These are phyloP conservation scores for Periconia digitata DNA, from an alignment of 2,329 filamentous ascomycete species.

Conservation along the genomic window DNA sequence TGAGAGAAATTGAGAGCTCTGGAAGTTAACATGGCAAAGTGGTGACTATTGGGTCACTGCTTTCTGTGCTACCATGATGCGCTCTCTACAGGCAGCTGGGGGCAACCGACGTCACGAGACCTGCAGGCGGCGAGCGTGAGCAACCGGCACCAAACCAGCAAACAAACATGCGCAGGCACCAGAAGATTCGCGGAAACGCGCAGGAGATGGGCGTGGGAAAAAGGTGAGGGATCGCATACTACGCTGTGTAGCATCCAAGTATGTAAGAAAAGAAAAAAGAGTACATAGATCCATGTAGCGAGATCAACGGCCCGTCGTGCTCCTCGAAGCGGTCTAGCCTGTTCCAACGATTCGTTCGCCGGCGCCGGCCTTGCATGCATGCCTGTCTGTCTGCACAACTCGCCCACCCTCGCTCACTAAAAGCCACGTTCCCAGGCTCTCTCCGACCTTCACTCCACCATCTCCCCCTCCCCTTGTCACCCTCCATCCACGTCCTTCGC, in stretches of 20 bases:
- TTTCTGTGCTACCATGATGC: background rate
- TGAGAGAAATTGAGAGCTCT: no score
- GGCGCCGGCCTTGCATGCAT: no score
- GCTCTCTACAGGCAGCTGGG: no score
- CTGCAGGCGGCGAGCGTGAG: background rate
- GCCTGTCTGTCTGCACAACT: no score
- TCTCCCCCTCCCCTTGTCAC: slow-evolving; percentile 8
- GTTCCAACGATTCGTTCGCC: background rate
- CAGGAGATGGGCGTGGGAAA: no score
- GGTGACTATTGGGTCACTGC: no score
- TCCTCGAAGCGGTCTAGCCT: background rate
- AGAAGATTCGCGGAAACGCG: no score
- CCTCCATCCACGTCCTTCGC: slow-evolving; percentile 16
- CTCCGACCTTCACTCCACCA: background rate
- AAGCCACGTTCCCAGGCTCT: slow-evolving; percentile 8
- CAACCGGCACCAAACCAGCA: background rate
- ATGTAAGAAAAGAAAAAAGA: no score
- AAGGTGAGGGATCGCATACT: no score
- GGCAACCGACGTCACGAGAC: background rate
- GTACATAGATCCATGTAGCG: no score
- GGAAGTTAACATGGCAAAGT: no score
- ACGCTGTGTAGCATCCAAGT: background rate
- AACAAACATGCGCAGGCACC: background rate
- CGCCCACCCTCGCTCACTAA: background rate
- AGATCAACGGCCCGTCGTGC: background rate